Base-by-base conservation (phyloP, 176 grass and related monocot species). In the Raddia guianensis region DNA sequence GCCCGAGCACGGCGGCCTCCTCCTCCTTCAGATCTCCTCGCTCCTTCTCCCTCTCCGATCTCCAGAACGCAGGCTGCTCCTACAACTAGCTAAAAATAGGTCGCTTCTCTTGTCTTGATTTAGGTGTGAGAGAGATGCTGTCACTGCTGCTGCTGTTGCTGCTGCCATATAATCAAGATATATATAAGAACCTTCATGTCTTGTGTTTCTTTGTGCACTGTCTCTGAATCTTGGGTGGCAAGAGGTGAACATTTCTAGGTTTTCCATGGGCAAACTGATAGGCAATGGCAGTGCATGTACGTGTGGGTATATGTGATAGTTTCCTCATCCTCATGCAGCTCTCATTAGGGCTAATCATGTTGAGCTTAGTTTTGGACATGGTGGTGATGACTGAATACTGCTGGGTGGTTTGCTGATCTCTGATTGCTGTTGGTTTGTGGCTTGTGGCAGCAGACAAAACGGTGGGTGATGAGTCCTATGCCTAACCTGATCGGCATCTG, bases 21-120 rank as follows among this genome's bases (percentile, higher is more conserved):
- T 52, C 64, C 37, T 78, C 84, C n/a, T 87, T 92, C 15, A 78
- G 81, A 51, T 86, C 87, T 1, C 87, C 85, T 44, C 90, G 93
- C 61, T 96, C 90, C 5, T 86, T 84, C 72, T 96, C 93, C n/a
- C 80, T 96, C 42, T 84, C 85, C 2, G 93, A 96, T 73, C 93
- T 96, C 65, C 90, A 74, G 15, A 87, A 83, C 19, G 86, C 78
- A 1, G 45, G 49, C 12, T 91, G 49, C 12, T 91, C 37, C 37
- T 91, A 84, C 37, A 83, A 84, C 9, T 84, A 83, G 89, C 54
- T 52, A 7, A 35, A 64, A 65, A 43, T 72, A 73, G 74, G 10
- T 35, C 50, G 11, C 49, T 63, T 33, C n/a, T 2, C n/a, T 15
- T 69, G 4, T 57, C 49, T 50, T 11, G 13, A 47, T 81, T 81